Conservation (phyloP, 1,139 yeast genomes). For the Wickerhamomyces sp. region DNA sequence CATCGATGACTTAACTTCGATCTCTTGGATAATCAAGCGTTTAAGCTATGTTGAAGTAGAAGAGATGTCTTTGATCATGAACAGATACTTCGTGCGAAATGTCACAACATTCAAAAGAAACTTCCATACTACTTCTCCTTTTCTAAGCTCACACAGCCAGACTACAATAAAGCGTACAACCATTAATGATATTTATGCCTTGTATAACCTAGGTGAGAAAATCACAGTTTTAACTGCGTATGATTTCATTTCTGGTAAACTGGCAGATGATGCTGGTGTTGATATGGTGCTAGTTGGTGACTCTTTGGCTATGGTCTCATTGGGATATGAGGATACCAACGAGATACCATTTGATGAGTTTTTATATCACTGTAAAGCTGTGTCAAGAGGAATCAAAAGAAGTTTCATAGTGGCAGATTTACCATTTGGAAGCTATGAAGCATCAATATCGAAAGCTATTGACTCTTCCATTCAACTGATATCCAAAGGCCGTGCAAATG, state of each 20-base stretch:
- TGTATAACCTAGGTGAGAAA: conserved; percentile 42
- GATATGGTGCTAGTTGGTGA: conserved; percentile 86
- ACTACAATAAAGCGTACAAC: conserved; percentile 25
- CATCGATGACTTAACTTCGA: no score
- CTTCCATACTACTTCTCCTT: conserved; percentile 1
- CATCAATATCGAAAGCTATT: conserved; percentile 58
- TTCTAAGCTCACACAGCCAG: neutral
- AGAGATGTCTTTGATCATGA: no score
- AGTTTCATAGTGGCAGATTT: conserved; percentile 81
- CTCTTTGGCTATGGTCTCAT: conserved; percentile 85
- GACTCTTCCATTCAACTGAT: conserved; percentile 58
- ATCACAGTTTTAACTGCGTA: conserved; percentile 81
- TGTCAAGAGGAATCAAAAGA: conserved; percentile 59
- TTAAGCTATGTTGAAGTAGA: neutral
- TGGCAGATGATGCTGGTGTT: conserved; percentile 64
- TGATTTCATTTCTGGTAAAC: conserved; percentile 71
- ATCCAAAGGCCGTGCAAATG: conserved; percentile 60
- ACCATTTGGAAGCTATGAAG: conserved; percentile 85
- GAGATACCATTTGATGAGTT: conserved; percentile 69
- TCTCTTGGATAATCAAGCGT: no score
- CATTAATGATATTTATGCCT: conserved; percentile 38
- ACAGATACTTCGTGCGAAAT: no score
- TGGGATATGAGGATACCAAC: conserved; percentile 77
- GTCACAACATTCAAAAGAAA: neutral
- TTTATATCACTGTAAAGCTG: conserved; percentile 71